These are phyloP conservation scores for Aureobasidium sp. DNA, from an alignment of 2,329 filamentous ascomycete genomes.

Conservation along the genomic window DNA sequence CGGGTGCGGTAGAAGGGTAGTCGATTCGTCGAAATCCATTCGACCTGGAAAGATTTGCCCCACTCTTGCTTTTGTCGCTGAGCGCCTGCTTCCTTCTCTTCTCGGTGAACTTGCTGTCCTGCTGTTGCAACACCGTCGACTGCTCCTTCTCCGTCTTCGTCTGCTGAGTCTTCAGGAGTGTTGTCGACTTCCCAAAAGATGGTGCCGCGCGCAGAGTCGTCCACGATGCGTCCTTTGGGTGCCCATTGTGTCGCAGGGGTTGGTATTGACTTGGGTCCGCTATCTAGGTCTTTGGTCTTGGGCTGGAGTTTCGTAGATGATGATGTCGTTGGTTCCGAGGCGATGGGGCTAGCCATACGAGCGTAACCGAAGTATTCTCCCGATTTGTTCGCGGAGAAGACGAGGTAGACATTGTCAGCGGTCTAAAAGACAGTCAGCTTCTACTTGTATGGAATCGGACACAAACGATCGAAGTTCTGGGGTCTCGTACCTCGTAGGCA, in stretches of 20 bases:
- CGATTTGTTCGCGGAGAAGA: slow-evolving; percentile 96
- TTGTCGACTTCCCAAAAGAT: slow-evolving; percentile 90
- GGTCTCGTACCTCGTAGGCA: slow-evolving; percentile 60
- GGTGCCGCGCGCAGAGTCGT: slow-evolving; percentile 85
- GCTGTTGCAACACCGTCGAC: neutral
- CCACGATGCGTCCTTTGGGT: slow-evolving; percentile 78
- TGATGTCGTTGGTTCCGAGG: slow-evolving; percentile 58
- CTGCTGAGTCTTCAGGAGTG: slow-evolving; percentile 38
- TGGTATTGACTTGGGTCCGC: slow-evolving; percentile 68
- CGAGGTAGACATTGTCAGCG: slow-evolving; percentile 75
- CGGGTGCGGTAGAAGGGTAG: slow-evolving; percentile 84
- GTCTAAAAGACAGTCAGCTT: slow-evolving; percentile 39
- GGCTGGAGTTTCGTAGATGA: slow-evolving; percentile 54
- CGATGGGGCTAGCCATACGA: slow-evolving; percentile 77
- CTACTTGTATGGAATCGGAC: neutral
- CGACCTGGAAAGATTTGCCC: slow-evolving; percentile 84
- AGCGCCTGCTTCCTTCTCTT: slow-evolving; percentile 28
- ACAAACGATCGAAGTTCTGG: neutral
- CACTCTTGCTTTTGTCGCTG: slow-evolving; percentile 54
- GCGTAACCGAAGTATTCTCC: slow-evolving; percentile 96
- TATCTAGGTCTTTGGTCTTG: slow-evolving; percentile 44
- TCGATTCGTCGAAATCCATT: slow-evolving; percentile 77
- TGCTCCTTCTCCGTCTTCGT: slow-evolving; percentile 22
- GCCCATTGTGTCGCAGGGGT: slow-evolving; percentile 70
- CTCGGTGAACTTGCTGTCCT: slow-evolving; percentile 15